A percentile compares a stretch with the other conserved stretches of the same genome.
Conservation (phyloP, 2,329 filamentous ascomycete species). For the Domatiomyces globalis region DNA sequence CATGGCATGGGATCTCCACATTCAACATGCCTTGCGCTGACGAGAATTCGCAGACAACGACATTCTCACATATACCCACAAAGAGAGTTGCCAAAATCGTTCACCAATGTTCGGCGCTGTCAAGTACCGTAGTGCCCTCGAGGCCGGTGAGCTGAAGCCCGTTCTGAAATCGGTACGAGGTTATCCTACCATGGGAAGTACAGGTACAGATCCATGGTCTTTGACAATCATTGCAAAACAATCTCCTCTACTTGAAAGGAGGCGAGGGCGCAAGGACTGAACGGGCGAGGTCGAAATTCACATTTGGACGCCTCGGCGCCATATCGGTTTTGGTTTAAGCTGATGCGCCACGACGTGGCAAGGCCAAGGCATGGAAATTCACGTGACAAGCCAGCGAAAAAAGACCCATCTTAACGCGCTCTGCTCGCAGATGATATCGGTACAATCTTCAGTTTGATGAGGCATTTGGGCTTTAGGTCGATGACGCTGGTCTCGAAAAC, state of each 20-base stretch:
- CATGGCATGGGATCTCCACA: not conserved
- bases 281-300: not conserved
- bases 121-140: not conserved
- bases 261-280: not conserved
- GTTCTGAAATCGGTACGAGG: not conserved
- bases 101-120: not conserved
- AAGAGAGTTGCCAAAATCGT: not conserved
- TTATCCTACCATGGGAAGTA: not conserved
- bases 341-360: not conserved
- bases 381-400: no score
- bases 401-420: no score
- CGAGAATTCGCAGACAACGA: not conserved
- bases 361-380: not conserved
- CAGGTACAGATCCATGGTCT: not conserved
- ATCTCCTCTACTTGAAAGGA: not conserved
- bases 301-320: not conserved
- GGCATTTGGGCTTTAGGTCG: not conserved
- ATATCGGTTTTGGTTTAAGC: not conserved
- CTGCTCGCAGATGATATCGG: no score
- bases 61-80: not conserved
- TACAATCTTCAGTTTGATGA: not conserved
- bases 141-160: not conserved
- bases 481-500: not conserved
- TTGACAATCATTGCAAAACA: not conserved
- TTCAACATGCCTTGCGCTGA: not conserved